These are phyloP conservation scores for Hyaloscypha finlandica DNA, from an alignment of 495 filamentous ascomycete species.

Conservation along the genomic window DNA sequence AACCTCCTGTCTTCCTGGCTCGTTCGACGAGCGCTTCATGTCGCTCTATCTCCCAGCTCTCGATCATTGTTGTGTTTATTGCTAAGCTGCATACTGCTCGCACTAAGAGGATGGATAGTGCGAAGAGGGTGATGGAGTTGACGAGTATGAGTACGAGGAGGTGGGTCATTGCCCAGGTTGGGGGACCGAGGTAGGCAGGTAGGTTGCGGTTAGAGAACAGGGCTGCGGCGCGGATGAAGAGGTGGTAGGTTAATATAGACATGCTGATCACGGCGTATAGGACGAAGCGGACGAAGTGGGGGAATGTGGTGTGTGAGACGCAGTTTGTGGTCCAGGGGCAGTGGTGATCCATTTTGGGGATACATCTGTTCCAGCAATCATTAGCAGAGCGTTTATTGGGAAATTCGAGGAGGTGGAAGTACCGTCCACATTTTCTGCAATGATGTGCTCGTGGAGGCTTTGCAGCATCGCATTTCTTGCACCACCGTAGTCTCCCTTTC, in stretches of 20 bases:
- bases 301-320: conserved; percentile 83
- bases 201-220: conserved; percentile 69
- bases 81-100: conserved; percentile 43
- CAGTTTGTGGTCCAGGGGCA: conserved; percentile 96
- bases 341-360: conserved; percentile 98
- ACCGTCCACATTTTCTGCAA: conserved; percentile 82
- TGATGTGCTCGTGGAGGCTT: conserved; percentile 93
- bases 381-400: background rate
- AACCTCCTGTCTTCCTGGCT: conserved; percentile 57
- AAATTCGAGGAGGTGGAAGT: conserved; percentile 14
- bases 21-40: conserved; percentile 74
- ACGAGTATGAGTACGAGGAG: conserved; percentile 65
- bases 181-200: conserved; percentile 82
- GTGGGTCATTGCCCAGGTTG: conserved; percentile 58
- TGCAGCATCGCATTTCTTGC: conserved; percentile 77
- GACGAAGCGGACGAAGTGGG: conserved; percentile 70
- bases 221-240: conserved; percentile 56
- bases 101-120: conserved; percentile 64
- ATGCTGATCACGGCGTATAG: conserved; percentile 64
- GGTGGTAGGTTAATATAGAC: conserved; percentile 53
- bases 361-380: conserved; percentile 60
- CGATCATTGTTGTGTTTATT: conserved; percentile 75
- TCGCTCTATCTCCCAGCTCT: conserved; percentile 88
- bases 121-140: conserved; percentile 64
- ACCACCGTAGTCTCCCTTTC: conserved; percentile 59